phyloP scores from a whole-genome alignment of 176 grass and related monocot species.

The Carex scoparia region DNA sequence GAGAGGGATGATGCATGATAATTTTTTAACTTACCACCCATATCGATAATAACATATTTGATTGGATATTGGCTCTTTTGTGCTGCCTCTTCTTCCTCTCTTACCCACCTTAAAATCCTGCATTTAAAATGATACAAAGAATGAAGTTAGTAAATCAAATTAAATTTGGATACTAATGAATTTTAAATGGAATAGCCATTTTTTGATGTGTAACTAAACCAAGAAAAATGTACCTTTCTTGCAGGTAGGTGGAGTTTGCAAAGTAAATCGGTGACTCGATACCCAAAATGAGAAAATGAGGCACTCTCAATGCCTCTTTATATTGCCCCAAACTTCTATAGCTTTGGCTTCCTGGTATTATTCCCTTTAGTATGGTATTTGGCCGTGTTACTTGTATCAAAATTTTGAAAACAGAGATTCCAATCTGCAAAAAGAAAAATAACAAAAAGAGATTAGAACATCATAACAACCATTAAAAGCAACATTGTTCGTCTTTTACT shows the following conservation, averaged over 20 bases:
- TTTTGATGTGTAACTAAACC: background rate
- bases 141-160: background rate
- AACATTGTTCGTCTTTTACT: background rate
- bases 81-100: conserved; percentile 83
- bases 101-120: conserved; percentile 61
- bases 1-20: background rate
- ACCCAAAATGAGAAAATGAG: conserved; percentile 65
- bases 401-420: conserved; percentile 87
- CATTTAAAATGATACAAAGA: background rate
- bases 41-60: conserved; percentile 72
- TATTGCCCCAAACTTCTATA: conserved; percentile 83
- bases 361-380: conserved; percentile 54
- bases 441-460: background rate
- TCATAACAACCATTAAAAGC: background rate
- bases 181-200: background rate
- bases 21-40: conserved; percentile 44
- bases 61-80: conserved; percentile 48
- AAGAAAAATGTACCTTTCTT: conserved; percentile 44
- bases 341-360: conserved; percentile 67
- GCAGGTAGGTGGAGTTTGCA: conserved; percentile 76
- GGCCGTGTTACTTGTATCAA: conserved; percentile 81
- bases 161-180: background rate
- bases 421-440: conserved; percentile 30
- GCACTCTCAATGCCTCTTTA: conserved; percentile 58
- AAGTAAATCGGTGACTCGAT: conserved; percentile 92